These are phyloP conservation scores for Leucosporidium scottii DNA, from an alignment of 768 basidiomycete species.

Conservation along the genomic window DNA sequence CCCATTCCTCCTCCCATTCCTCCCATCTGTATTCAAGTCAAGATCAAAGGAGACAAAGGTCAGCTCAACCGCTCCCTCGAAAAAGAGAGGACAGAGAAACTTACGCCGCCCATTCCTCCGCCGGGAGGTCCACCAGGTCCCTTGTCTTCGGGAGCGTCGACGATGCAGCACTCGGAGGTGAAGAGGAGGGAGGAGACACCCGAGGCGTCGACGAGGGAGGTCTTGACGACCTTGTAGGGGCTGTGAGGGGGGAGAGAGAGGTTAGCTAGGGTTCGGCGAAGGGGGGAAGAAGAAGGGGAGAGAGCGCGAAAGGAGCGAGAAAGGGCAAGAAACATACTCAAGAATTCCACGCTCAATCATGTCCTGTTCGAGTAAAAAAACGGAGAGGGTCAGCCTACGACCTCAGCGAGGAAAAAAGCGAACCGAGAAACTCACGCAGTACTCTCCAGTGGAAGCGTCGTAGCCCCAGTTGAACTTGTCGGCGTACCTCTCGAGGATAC, in stretches of 20 bases:
- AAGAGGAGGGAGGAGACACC: conserved; percentile 92
- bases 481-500: conserved; percentile 63
- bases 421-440: conserved; percentile 45
- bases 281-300: too few species aligned
- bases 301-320: background rate
- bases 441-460: conserved; percentile 85
- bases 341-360: conserved; percentile 93
- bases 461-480: conserved; percentile 76
- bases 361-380: conserved; percentile 48
- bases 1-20: conserved; percentile 3
- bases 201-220: conserved; percentile 79
- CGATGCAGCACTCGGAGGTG: conserved; percentile 85
- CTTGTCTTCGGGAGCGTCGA: conserved; percentile 71
- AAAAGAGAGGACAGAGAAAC: background rate
- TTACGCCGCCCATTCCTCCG: conserved; percentile 49
- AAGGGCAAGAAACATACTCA: conserved; percentile 45
- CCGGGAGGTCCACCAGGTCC: conserved; percentile 44
- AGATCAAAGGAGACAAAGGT: background rate
- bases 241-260: background rate
- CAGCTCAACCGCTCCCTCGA: background rate
- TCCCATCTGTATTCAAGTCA: background rate
- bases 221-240: conserved; percentile 90
- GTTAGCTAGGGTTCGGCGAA: background rate
- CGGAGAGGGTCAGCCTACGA: too few species aligned
- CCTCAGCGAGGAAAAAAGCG: too few species aligned